Evolutionary conservation across 148 eudicot species (phyloP).

Genomic region (Bassia scoparia): DNA sequence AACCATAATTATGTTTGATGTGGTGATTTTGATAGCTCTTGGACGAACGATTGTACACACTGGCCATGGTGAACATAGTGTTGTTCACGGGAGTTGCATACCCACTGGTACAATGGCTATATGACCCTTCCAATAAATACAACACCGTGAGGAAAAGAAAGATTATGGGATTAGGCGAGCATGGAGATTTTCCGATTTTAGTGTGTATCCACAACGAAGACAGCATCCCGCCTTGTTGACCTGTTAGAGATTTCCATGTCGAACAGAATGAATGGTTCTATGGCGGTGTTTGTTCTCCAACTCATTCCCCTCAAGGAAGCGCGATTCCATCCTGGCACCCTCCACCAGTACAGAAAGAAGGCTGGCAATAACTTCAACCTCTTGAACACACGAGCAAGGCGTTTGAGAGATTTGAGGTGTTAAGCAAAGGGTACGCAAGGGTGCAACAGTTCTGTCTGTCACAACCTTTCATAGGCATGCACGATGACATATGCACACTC

Average conservation of each 20-base stretch:
- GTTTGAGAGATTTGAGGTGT: constrained; percentile 21
- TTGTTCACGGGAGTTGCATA: constrained; percentile 30
- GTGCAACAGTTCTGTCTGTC: constrained; percentile 32
- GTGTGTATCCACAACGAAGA: constrained; percentile 40
- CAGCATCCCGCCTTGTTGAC: constrained; percentile 23
- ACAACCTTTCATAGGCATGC: constrained; percentile 34
- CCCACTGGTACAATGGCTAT: constrained; percentile 30
- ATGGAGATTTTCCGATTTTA: constrained; percentile 24
- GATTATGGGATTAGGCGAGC: constrained; percentile 14
- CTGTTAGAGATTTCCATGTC: constrained; percentile 25
- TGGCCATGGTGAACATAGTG: constrained; percentile 29
- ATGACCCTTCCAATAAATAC: constrained; percentile 34
- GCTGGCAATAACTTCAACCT: not conserved
- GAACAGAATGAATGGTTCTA: not conserved
- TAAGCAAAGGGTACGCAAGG: constrained; percentile 19
- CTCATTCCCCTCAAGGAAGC: constrained; percentile 30
- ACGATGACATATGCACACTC: constrained; percentile 32
- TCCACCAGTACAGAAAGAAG: constrained; percentile 20
- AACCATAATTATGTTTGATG: not conserved
- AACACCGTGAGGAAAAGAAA: constrained; percentile 10
- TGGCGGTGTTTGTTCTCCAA: constrained; percentile 30
- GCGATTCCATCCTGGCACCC: constrained; percentile 33
- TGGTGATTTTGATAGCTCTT: constrained; percentile 21
- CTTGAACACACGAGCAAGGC: constrained; percentile 21
- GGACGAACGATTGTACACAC: constrained; percentile 24